Base-by-base conservation (phyloP, 495 filamentous ascomycete species). In the Annulohypoxylon bovei region DNA sequence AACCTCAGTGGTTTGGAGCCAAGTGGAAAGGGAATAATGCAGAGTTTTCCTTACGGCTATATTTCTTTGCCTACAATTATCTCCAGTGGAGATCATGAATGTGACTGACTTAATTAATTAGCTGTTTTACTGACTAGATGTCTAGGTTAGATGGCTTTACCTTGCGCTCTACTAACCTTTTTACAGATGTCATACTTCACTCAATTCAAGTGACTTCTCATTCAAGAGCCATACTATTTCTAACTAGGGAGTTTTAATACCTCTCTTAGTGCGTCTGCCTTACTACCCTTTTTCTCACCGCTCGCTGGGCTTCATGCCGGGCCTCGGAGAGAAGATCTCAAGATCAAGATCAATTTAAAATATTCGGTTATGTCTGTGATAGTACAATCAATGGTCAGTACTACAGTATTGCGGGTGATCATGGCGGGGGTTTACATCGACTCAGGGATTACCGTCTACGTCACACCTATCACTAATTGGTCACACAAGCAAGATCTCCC, bases 201-300 rank as follows among this genome's bases (percentile, higher is more conserved):
- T 61, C 2, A n/a, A 61, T 52, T 9, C 18, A 25, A 28, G 3
- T 22, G 37, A 56, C 28, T 53, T 59, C 44, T 46, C 28, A 23
- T 32, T 58, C 47, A 54, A 59, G 37, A 46, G 49, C 18, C 2
- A 30, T 47, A 6, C 0, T 14, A 54, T 23, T 42, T 22, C 9
- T 20, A n/a, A 3, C n/a, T 52, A 33, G 46, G 59, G 42, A 33
- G n/a, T n/a, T n/a, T 53, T 46, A 46, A 64, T 25, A 28, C 28
- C 32, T 35, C 35, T 61, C 40, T 6, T 50, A n/a, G 27, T 16
- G 6, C 39, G n/a, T 56, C 37, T 39, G 33, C 73, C 54, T 58
- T 60, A 60, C n/a, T 49, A 16, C 68, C 73, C 72, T 68, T 84
- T 83, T 82, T 82, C 81, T 83, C 82, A 79, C 82, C 77, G 79